phyloP scores from a whole-genome alignment of 352 stramenopile species.

The Phytophthora ramorum region DNA sequence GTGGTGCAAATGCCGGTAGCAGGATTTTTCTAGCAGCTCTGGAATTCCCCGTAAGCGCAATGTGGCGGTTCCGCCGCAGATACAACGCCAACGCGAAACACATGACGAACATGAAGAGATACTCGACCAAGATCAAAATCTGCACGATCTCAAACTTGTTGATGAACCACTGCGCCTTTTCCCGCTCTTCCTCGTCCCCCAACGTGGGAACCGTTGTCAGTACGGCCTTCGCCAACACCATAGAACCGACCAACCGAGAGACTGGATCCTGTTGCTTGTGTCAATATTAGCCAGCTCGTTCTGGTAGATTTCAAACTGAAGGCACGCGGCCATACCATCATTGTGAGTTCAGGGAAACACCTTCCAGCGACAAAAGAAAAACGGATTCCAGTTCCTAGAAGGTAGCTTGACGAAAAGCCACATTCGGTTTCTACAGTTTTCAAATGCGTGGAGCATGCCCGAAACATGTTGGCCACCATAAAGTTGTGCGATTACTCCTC shows the following conservation, averaged over 20 bases:
- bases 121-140: slow-evolving; percentile 50
- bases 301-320: slow-evolving; percentile 22
- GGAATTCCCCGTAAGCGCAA: slow-evolving; percentile 55
- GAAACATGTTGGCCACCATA: background rate
- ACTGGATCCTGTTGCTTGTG: background rate
- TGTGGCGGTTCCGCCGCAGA: slow-evolving; percentile 61
- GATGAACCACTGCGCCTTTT: slow-evolving; percentile 21
- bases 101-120: slow-evolving; percentile 54
- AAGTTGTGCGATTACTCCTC: background rate
- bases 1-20: slow-evolving; percentile 70
- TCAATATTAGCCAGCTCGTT: background rate
- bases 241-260: background rate
- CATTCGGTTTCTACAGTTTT: slow-evolving; percentile 19
- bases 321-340: background rate
- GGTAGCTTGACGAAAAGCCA: slow-evolving; percentile 17
- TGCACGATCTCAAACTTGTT: slow-evolving; percentile 49
- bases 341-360: slow-evolving; percentile 2
- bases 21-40: slow-evolving; percentile 65
- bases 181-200: background rate
- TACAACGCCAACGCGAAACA: slow-evolving; percentile 56
- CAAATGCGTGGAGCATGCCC: background rate
- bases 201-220: background rate
- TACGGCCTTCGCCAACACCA: no score
- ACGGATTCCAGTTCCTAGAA: slow-evolving; percentile 4
- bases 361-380: background rate